phyloP scores from a whole-genome alignment of 1,284 basidiomycete genomes.

The Malassezia globosa region DNA sequence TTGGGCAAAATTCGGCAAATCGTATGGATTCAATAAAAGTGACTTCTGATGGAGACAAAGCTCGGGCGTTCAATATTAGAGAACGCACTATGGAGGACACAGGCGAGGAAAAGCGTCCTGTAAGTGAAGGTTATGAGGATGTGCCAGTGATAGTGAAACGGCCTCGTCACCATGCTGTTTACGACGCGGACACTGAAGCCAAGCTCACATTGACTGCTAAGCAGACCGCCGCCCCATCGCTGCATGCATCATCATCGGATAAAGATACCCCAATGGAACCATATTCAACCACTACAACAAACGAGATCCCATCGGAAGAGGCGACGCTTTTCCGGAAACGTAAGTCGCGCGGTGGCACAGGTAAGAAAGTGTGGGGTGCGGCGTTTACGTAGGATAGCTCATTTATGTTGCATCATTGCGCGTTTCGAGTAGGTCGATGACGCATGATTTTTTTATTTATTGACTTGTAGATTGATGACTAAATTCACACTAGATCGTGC shows the following conservation, averaged over 20 bases:
- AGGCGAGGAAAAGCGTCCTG: constrained; percentile 24
- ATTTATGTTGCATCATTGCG: too few relatives aligned
- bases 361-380: constrained; percentile 1
- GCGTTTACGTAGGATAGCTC: constrained; percentile 1
- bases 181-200: too few relatives aligned
- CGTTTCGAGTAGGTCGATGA: too few relatives aligned
- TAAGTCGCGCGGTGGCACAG: constrained; percentile 6
- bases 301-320: not conserved
- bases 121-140: too few relatives aligned
- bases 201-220: too few relatives aligned
- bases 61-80: constrained; percentile 24
- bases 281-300: too few relatives aligned
- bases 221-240: too few relatives aligned
- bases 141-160: constrained; percentile 30
- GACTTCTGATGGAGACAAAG: constrained; percentile 21
- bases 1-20: not conserved
- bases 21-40: too few relatives aligned
- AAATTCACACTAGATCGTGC: not conserved
- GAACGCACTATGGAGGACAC: constrained; percentile 19
- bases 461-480: not conserved
- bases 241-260: too few relatives aligned
- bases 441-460: too few relatives aligned
- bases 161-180: constrained; percentile 3
- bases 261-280: not conserved
- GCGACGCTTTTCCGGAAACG: constrained; percentile 12